Percentiles rank a stretch among this genome's conserved stretches.
Conservation (phyloP, 2,329 filamentous ascomycete species). For the Fonsecaea pugnacius region DNA sequence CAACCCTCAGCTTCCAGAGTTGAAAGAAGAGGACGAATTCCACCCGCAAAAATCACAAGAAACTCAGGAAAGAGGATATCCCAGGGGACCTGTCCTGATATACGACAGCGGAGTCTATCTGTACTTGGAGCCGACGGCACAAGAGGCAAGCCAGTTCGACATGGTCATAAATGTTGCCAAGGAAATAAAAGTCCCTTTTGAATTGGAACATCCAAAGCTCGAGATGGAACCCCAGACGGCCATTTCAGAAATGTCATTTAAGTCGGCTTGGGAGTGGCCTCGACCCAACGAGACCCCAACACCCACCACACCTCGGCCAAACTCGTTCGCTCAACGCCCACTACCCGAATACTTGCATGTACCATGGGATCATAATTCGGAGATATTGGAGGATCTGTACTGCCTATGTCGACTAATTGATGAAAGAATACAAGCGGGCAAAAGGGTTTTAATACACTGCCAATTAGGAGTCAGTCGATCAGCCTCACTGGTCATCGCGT, state of each 20-base stretch:
- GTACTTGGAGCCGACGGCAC: slow-evolving; percentile 65
- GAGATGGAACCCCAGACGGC: slow-evolving; percentile 51
- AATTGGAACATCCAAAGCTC: slow-evolving; percentile 40
- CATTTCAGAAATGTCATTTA: slow-evolving; percentile 53
- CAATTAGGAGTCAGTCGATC: slow-evolving; percentile 69
- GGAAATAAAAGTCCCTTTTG: slow-evolving; percentile 66
- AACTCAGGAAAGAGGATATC: slow-evolving; percentile 66
- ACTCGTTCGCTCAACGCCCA: slow-evolving; percentile 19
- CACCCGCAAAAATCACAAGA: slow-evolving; percentile 61
- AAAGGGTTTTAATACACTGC: slow-evolving; percentile 67
- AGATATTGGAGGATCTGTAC: slow-evolving; percentile 66
- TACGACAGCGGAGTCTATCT: slow-evolving; percentile 66
- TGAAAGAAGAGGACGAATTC: slow-evolving; percentile 57
- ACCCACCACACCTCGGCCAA: slow-evolving; percentile 33
- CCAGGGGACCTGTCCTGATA: slow-evolving; percentile 66
- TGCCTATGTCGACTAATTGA: slow-evolving; percentile 66
- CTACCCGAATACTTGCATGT: slow-evolving; percentile 67
- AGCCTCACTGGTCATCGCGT: slow-evolving; percentile 68
- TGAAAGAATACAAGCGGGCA: slow-evolving; percentile 60
- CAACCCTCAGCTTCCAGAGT: slow-evolving; percentile 48
- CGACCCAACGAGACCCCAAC: slow-evolving; percentile 40
- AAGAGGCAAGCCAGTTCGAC: slow-evolving; percentile 64
- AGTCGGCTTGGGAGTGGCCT: slow-evolving; percentile 54
- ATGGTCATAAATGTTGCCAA: slow-evolving; percentile 69
- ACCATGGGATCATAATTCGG: slow-evolving; percentile 70